Base-by-base conservation (phyloP, 768 basidiomycete species). In the Naganishia kalamii region DNA sequence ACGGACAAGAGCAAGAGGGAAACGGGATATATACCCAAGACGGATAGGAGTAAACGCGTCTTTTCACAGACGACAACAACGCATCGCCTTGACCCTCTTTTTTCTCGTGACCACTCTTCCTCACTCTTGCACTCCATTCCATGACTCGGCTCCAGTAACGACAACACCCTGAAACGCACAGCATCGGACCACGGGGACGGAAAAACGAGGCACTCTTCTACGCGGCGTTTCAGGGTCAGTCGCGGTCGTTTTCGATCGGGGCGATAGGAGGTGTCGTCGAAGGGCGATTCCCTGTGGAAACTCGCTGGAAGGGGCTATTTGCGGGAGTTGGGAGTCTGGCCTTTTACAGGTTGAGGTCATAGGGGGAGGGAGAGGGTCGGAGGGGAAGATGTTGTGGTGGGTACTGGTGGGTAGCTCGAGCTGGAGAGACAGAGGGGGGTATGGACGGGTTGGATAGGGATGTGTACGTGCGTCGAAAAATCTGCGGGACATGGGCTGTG, bases 161-260 rank as follows among this genome's bases (percentile, higher is more conserved):
- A 10, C 11, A 52, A 35, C 33, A 52, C 51, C 51, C 51, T 35
- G 51, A 52, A 52, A 52, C 51, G 51, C 21, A 35, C 46, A 17
- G 8, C 46, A 11, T 8, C 13, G 46, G 23, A 19, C 6, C 10
- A 23, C 46, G 13, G 46, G 11, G 13, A 47, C 7, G 48, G 25
- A 44, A 5, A 5, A 44, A n/a, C 19, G 11, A n/a, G 8, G 43
- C 11, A 44, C 8, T 11, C 8, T n/a, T n/a, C 43, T 44, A 44
- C 6, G 13, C 43, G 43, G 19, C 43, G 43, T 44, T 44, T 44
- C 43, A 44, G 43, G 11, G 7, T 44, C 13, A 8, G 43, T 44
- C 43, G 43, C 43, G 43, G n/a, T n/a, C n/a, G n/a, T n/a, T n/a
- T n/a, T n/a, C n/a, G n/a, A n/a, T 44, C 19, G 11, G 21, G 43